Base-by-base conservation (phyloP, 805 yeast species). In the Maudiozyma bulderi region DNA sequence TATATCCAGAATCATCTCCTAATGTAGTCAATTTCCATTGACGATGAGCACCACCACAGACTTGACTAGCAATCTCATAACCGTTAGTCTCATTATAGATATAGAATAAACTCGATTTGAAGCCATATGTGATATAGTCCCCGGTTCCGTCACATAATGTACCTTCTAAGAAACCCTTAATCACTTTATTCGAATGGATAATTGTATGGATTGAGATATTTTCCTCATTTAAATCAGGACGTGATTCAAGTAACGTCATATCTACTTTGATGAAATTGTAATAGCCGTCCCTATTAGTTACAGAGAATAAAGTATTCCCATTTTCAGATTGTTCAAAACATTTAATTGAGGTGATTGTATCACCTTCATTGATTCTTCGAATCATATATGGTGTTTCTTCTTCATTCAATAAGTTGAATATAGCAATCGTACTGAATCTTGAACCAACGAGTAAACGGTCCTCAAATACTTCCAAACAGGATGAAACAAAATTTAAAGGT, bases 1-100 rank as follows among this genome's bases (percentile, higher is more conserved):
- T 69, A 54, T 64, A 75, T 10, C 62, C 58, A 9, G 58, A 38
- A 3, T 54, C 57, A 6, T 51, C 46, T 37, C 56, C 47, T n/a
- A 57, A 52, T 30, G 47, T 38, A 44, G 66, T 59, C 29, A 85
- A 67, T 34, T 75, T 73, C 96, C 97, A 93, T 51, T 79, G 77
- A 51, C 98, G 74, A 62, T 90, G 96, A 3, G 93, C 78, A 2
- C 98, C 98, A 30, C 98, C 98, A 65, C 98, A 93, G 11, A 74
- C 65, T 52, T 81, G 87, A 50, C 81, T 76, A 44, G 77, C 70
- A 2, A 87, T 62, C 61, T 89, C 96, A 47, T 74, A 72, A 55
- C 86, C 89, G 41, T 74, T 71, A 1, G 89, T 78, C 58, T 87
- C 95, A 62, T 90, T 87, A 82, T 88, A 88, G 26, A 87, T 65